phyloP scores from a whole-genome alignment of 371 early-diverging fungal species.

The Rhizopus delemar region DNA sequence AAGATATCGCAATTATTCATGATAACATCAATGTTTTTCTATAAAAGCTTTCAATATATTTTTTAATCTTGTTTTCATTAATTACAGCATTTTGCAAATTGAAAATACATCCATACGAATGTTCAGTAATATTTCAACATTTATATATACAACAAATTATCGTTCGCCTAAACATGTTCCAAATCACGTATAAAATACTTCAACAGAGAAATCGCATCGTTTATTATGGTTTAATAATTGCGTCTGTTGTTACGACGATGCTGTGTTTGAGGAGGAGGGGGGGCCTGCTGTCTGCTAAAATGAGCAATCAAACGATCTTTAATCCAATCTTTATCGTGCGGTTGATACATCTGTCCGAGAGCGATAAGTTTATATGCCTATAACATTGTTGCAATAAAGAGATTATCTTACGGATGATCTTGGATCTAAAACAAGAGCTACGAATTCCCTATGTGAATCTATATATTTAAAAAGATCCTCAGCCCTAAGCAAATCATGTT shows the following conservation, averaged over 20 bases:
- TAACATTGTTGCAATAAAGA: neutral
- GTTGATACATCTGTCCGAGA: constrained; percentile 35
- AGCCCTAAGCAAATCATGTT: constrained; percentile 23
- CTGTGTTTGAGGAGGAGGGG: constrained; percentile 15
- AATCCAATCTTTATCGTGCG: constrained; percentile 51
- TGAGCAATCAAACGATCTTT: constrained; percentile 47
- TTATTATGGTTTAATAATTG: constrained; percentile 23
- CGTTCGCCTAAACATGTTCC: too few species aligned
- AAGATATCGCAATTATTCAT: too few species aligned
- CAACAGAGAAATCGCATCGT: neutral
- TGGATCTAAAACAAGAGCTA: constrained; percentile 44
- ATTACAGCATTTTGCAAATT: too few species aligned
- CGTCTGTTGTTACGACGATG: constrained; percentile 21
- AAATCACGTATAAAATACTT: neutral
- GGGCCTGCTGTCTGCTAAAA: constrained; percentile 35
- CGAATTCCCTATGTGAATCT: constrained; percentile 51
- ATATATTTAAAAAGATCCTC: constrained; percentile 50
- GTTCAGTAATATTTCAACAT: too few species aligned
- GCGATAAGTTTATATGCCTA: neutral
- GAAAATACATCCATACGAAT: too few species aligned
- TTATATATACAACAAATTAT: too few species aligned
- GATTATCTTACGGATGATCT: constrained; percentile 17
- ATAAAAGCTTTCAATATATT: too few species aligned
- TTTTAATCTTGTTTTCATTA: too few species aligned
- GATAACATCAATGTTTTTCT: too few species aligned